These are phyloP conservation scores for Trichosporon coremiiforme DNA, from an alignment of 1,284 basidiomycete genomes.

Conservation along the genomic window DNA sequence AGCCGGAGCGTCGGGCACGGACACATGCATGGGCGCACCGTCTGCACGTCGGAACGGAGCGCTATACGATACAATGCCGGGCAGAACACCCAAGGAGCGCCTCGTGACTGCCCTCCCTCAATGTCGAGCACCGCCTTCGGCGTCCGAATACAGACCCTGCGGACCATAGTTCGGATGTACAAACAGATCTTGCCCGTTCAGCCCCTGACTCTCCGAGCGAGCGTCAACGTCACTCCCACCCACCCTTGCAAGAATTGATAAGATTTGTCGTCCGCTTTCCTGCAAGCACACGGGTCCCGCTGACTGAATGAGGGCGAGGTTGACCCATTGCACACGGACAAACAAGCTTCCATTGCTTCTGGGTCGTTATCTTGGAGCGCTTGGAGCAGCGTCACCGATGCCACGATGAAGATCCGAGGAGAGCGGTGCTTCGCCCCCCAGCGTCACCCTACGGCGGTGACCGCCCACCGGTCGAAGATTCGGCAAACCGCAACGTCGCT, in stretches of 20 bases:
- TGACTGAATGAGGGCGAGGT: neutral
- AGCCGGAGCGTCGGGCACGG: too few relatives aligned
- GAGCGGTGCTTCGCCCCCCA: neutral
- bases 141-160: neutral
- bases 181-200: too few relatives aligned
- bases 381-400: neutral
- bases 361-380: too few relatives aligned
- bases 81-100: too few relatives aligned
- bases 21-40: too few relatives aligned
- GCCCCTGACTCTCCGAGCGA: neutral
- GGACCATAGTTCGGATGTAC: neutral
- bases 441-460: neutral
- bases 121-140: neutral
- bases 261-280: neutral
- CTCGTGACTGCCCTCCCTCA: too few relatives aligned
- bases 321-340: too few relatives aligned
- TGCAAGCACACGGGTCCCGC: neutral
- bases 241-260: neutral
- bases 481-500: too few relatives aligned
- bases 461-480: neutral
- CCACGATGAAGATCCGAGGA: too few relatives aligned
- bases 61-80: too few relatives aligned
- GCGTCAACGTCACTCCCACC: neutral
- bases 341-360: conserved; percentile 12
- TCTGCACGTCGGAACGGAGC: too few relatives aligned